Evolutionary conservation across 2,329 filamentous ascomycete species (phyloP).

Genomic region (Fusarium azukiicola): DNA sequence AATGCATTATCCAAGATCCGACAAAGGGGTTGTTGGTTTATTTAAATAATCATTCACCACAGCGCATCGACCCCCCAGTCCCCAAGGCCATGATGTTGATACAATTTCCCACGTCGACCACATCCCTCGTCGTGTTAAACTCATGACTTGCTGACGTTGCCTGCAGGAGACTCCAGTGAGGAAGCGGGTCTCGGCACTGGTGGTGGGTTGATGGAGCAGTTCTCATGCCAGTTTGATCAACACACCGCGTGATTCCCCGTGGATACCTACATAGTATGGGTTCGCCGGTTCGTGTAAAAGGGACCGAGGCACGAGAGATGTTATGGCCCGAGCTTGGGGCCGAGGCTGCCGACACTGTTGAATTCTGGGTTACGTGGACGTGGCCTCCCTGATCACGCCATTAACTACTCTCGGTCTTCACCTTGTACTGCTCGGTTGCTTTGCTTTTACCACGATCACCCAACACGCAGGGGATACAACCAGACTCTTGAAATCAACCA

Average conservation of each 20-base stretch:
- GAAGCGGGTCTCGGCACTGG: background rate
- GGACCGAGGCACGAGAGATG: background rate
- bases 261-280: background rate
- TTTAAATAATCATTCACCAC: constrained; percentile 3
- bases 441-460: background rate
- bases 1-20: background rate
- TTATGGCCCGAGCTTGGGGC: background rate
- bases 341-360: background rate
- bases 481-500: constrained; percentile 3
- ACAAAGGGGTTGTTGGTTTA: background rate
- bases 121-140: constrained; percentile 7
- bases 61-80: background rate
- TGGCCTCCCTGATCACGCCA: constrained; percentile 6
- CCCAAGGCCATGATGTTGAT: background rate
- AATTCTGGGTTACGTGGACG: background rate
- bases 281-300: background rate
- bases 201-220: constrained; percentile 12
- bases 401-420: background rate
- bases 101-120: constrained; percentile 15
- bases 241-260: background rate
- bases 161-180: constrained; percentile 10
- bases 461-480: background rate
- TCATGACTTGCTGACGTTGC: constrained; percentile 26
- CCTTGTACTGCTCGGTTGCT: background rate
- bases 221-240: constrained; percentile 19